Percentiles rank a stretch among this genome's conserved stretches.
These are phyloP conservation scores for Baudoinia panamericana DNA, from an alignment of 495 filamentous ascomycete genomes.

Conservation along the genomic window DNA sequence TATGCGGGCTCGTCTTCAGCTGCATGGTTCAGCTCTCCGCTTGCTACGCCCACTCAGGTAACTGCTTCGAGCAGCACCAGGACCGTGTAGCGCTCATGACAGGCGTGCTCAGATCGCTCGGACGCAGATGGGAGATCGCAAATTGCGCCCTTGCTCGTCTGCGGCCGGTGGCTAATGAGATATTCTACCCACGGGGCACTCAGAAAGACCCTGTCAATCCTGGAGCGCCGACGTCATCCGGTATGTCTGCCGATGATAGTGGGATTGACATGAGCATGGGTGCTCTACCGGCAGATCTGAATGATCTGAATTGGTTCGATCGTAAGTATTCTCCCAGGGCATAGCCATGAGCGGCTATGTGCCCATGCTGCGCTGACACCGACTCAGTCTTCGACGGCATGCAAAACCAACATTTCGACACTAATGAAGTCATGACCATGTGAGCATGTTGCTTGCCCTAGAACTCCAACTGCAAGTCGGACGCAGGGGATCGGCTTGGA, in stretches of 20 bases:
- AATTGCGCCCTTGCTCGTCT: not conserved
- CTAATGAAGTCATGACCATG: too few species aligned
- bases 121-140: conserved; percentile 46
- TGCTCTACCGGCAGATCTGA: too few species aligned
- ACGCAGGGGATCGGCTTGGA: too few species aligned
- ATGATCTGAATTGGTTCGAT: too few species aligned
- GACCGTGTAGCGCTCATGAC: conserved; percentile 57
- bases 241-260: not conserved
- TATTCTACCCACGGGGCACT: conserved; percentile 4
- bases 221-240: not conserved
- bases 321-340: too few species aligned
- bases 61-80: conserved; percentile 59
- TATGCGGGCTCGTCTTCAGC: conserved; percentile 55
- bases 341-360: too few species aligned
- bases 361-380: too few species aligned
- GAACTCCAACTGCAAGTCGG: too few species aligned
- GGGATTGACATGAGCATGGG: not conserved
- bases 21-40: conserved; percentile 46
- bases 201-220: too few species aligned
- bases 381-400: too few species aligned
- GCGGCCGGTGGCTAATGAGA: not conserved
- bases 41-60: conserved; percentile 44
- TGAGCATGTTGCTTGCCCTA: too few species aligned
- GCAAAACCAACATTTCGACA: too few species aligned
- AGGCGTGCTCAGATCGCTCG: conserved; percentile 64